Conservation (phyloP, 352 stramenopile genomes). For the Pythium sukuiense region DNA sequence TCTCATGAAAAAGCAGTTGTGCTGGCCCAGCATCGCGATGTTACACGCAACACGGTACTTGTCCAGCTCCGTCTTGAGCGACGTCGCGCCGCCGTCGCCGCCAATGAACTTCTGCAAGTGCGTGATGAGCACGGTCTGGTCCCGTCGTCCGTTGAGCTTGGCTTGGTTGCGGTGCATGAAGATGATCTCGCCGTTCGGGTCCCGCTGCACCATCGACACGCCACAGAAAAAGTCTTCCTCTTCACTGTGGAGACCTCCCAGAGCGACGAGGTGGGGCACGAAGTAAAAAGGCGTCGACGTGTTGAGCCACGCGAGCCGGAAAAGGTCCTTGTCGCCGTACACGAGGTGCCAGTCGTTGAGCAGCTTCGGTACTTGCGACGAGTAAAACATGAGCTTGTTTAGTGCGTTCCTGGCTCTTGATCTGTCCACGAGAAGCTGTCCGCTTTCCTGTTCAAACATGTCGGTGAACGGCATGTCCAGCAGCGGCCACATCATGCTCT, state of each 20-base stretch:
- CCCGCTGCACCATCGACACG: slow-evolving; percentile 78
- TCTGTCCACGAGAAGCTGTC: slow-evolving; percentile 72
- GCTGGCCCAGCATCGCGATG: slow-evolving; percentile 53
- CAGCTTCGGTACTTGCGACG: slow-evolving; percentile 51
- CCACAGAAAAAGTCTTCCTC: slow-evolving; percentile 69
- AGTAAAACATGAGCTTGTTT: slow-evolving; percentile 82
- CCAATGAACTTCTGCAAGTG: slow-evolving; percentile 80
- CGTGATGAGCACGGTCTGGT: slow-evolving; percentile 30
- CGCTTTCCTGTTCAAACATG: slow-evolving; percentile 87
- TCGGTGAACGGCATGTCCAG: slow-evolving; percentile 84
- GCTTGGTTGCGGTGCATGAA: slow-evolving; percentile 83
- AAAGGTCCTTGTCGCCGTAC: slow-evolving; percentile 78
- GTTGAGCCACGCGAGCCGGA: slow-evolving; percentile 79
- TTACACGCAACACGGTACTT: slow-evolving; percentile 77
- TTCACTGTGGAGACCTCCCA: slow-evolving; percentile 53
- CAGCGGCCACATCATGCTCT: slow-evolving; percentile 66
- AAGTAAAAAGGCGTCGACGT: slow-evolving; percentile 69
- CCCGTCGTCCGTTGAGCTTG: slow-evolving; percentile 57
- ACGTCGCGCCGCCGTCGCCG: slow-evolving; percentile 54
- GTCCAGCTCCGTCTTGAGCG: slow-evolving; percentile 51
- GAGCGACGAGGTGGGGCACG: slow-evolving; percentile 53
- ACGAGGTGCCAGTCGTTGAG: slow-evolving; percentile 70
- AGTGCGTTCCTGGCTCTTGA: slow-evolving; percentile 38
- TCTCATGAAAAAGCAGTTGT: slow-evolving; percentile 67
- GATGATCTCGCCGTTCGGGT: slow-evolving; percentile 66